phyloP scores from a whole-genome alignment of 1,284 basidiomycete species.

The Afroboletus lepidellus region DNA sequence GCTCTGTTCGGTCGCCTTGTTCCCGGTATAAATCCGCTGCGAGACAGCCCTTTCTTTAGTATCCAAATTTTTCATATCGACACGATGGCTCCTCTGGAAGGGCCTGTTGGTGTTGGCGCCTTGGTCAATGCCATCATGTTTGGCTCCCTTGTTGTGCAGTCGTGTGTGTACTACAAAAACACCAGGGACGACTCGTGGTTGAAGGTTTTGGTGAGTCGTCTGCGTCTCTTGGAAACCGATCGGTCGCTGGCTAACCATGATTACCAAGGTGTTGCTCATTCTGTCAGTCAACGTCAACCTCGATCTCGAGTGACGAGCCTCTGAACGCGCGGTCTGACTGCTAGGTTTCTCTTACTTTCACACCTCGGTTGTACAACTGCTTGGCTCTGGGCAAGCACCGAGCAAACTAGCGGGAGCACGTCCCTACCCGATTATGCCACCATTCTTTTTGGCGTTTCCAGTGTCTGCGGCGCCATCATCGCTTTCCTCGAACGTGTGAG shows the following conservation, averaged over 20 bases:
- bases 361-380: slow-evolving; percentile 16
- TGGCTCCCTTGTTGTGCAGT: slow-evolving; percentile 26
- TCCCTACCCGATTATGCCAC: slow-evolving; percentile 11
- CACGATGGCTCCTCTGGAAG: slow-evolving; percentile 26
- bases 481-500: slow-evolving; percentile 22
- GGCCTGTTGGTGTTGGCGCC: slow-evolving; percentile 24
- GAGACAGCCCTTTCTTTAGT: not conserved
- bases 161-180: slow-evolving; percentile 28
- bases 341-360: slow-evolving; percentile 18
- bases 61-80: slow-evolving; percentile 1
- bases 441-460: slow-evolving; percentile 23
- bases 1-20: slow-evolving; percentile 12
- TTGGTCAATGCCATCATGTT: slow-evolving; percentile 26
- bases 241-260: not conserved
- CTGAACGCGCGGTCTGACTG: slow-evolving; percentile 5
- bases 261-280: slow-evolving; percentile 16
- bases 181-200: slow-evolving; percentile 12
- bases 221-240: not conserved
- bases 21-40: slow-evolving; percentile 17
- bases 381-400: slow-evolving; percentile 23
- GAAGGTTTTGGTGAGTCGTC: slow-evolving; percentile 19
- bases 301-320: not conserved
- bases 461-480: slow-evolving; percentile 14
- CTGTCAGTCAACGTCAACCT: slow-evolving; percentile 16
- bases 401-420: not conserved